Conservation (phyloP, 2,329 filamentous ascomycete species). For the Microcyclosporella mali region DNA sequence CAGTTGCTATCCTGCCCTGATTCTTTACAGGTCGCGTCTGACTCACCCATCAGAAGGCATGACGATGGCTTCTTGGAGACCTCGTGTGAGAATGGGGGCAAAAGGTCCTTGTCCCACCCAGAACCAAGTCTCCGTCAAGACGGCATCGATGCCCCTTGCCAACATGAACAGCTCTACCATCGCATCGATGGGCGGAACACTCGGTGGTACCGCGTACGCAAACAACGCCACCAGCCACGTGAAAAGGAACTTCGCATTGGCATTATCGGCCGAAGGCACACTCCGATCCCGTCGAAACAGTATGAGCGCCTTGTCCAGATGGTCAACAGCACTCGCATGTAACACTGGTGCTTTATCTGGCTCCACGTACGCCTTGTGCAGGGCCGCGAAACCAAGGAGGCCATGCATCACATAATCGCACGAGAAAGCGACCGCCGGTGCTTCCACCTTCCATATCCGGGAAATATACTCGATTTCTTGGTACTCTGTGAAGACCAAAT, state of each 20-base stretch:
- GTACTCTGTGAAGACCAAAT: conserved; percentile 22
- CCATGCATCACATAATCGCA: conserved; percentile 27
- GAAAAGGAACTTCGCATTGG: conserved; percentile 26
- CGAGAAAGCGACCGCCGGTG: conserved; percentile 24
- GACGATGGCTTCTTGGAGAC: conserved; percentile 15
- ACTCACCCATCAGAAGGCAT: conserved; percentile 6
- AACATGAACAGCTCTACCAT: conserved; percentile 26
- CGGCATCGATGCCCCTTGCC: conserved; percentile 23
- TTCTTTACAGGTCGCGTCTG: not conserved
- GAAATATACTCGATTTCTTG: conserved; percentile 16
- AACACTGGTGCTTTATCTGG: conserved; percentile 19
- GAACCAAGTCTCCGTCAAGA: conserved; percentile 23
- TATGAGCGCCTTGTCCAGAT: conserved; percentile 27
- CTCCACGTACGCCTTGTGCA: conserved; percentile 25
- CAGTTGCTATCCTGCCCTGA: not conserved
- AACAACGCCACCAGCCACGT: conserved; percentile 26
- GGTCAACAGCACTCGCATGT: conserved; percentile 25
- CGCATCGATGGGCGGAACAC: conserved; percentile 25
- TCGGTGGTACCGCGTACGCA: conserved; percentile 24
- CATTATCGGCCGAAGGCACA: conserved; percentile 20
- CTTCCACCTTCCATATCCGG: conserved; percentile 25
- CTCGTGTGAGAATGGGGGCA: conserved; percentile 23
- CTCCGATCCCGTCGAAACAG: conserved; percentile 20
- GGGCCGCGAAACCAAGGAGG: conserved; percentile 26
- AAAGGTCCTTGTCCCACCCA: conserved; percentile 28